A percentile compares a stretch with the other conserved stretches of the same genome.
phyloP scores from a whole-genome alignment of 108 stramenopile genomes.

The Mayamaea pseudoterrestris region DNA sequence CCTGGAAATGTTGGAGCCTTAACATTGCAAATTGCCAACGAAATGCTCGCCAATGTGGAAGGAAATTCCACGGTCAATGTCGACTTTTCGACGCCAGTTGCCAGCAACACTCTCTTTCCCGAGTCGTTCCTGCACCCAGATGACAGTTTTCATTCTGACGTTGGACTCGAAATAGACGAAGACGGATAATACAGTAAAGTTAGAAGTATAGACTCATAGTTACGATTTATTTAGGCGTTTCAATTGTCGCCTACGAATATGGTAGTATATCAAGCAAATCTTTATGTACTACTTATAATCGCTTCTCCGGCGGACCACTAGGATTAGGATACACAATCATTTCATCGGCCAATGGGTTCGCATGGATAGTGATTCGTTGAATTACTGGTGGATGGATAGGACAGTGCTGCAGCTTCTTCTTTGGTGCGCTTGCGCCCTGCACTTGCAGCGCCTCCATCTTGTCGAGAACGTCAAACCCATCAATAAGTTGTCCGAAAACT shows the following conservation, averaged over 20 bases:
- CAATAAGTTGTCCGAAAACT: constrained; percentile 89
- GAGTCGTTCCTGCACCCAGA: no score
- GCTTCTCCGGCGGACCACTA: constrained; percentile 64
- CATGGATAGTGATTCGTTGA: constrained; percentile 84
- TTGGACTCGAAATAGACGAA: no score
- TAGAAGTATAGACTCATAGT: no score
- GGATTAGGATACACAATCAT: constrained; percentile 70
- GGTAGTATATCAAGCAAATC: not conserved
- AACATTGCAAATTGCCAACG: constrained; percentile 27
- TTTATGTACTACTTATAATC: not conserved
- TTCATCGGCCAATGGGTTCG: constrained; percentile 91
- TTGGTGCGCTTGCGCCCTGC: constrained; percentile 56
- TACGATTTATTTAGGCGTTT: no score
- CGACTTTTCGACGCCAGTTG: constrained; percentile 14
- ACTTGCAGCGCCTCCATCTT: constrained; percentile 90
- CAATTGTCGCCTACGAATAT: not conserved
- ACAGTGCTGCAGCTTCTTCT: constrained; percentile 47
- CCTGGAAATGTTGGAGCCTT: constrained; percentile 24
- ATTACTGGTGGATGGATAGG: constrained; percentile 84
- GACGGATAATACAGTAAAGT: no score
- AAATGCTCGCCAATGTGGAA: constrained; percentile 22
- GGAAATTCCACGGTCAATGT: constrained; percentile 33
- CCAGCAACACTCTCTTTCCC: not conserved
- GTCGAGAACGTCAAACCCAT: constrained; percentile 93
- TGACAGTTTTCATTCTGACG: no score